These are phyloP conservation scores for Pyrenophora seminiperda DNA, from an alignment of 2,329 filamentous ascomycete genomes.

Conservation along the genomic window DNA sequence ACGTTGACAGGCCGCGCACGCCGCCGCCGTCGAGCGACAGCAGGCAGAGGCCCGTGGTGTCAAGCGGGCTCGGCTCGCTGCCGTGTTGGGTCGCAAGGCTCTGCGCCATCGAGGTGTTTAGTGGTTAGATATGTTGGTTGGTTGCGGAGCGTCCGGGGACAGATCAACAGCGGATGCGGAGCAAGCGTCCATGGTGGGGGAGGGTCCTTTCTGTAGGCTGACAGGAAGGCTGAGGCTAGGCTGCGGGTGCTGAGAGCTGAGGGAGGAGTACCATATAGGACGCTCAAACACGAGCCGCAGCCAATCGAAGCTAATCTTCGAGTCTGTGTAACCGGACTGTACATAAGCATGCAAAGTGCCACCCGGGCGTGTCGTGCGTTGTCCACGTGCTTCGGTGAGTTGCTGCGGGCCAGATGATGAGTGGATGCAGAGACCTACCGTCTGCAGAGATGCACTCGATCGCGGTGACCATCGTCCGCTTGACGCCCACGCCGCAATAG, in stretches of 20 bases:
- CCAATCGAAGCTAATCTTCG: no score
- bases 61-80: conserved; percentile 12
- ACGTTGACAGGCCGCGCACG: conserved; percentile 31
- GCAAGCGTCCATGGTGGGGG: not conserved
- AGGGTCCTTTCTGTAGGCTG: not conserved
- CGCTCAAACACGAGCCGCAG: no score
- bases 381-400: conserved; percentile 25
- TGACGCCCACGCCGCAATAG: not conserved
- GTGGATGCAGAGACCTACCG: conserved; percentile 17
- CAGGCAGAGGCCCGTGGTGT: conserved; percentile 17
- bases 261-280: no score
- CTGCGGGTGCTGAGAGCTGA: not conserved
- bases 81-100: conserved; percentile 5
- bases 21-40: conserved; percentile 33
- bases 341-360: not conserved
- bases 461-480: not conserved
- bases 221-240: not conserved
- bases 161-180: not conserved
- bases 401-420: conserved; percentile 23
- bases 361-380: conserved; percentile 19
- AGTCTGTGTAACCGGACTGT: no score
- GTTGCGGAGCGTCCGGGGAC: not conserved
- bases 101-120: not conserved
- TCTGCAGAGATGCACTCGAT: not conserved
- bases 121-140: not conserved